Base-by-base conservation (phyloP, 805 yeast species). In the Metschnikowia sp. region DNA sequence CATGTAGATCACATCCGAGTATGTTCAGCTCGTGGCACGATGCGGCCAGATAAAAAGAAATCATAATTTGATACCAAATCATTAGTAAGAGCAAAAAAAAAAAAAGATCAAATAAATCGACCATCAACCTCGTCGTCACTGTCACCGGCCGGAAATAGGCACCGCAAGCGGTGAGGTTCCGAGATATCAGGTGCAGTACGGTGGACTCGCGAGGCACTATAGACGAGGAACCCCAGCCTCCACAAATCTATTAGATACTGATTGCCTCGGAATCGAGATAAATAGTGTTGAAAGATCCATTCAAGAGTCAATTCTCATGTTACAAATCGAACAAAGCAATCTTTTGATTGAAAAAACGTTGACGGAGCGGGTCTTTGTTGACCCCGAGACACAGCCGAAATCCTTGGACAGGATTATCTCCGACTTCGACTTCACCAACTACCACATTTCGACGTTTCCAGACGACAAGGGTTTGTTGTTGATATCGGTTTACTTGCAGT, bases 371-470 rank as follows among this genome's bases (percentile, higher is more conserved):
- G 70, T 87, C 44, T 64, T 72, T 22, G 69, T 73, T 26, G 83
- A 74, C 19, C 47, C 57, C 3, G 57, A 43, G 12, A 52, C 56
- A 2, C 42, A 53, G 26, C 48, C 56, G 37, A 70, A 77, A 41
- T 69, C 81, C 6, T 74, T 89, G 53, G 97, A 94, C 68, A 81
- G 97, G 65, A 83, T 92, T 52, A 81, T 94, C 53, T 84, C 96
- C 35, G 99, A 94, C 72, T 94, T 94, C 59, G 99, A 94, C 68
- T 89, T 89, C 70, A 96, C 97, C 42, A 87, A 94, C 30, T 91
- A 87, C 69, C 98, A 92, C 66, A 75, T 94, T 51, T 85, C 96
- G 40, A 92, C 95, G n/a, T 48, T 65, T 13, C 88, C 91, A 2
- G 90, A 83, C 55, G 74, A 81, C 50, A 88, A 85, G 69, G 66